Evolutionary conservation across 2,329 filamentous ascomycete genomes (phyloP).

Genomic region (Lasiodiplodia gonubiensis): DNA sequence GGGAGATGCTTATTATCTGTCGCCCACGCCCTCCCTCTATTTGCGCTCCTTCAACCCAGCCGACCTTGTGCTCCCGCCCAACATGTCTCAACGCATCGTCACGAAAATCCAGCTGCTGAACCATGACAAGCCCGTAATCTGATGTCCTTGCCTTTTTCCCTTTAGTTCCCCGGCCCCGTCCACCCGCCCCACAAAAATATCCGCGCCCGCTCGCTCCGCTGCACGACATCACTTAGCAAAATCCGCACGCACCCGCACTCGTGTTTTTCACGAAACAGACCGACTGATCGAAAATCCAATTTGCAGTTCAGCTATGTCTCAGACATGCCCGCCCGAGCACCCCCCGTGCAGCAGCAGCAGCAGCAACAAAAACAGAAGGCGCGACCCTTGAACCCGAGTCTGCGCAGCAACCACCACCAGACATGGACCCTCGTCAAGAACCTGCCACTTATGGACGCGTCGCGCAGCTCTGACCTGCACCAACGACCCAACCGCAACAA

Average conservation of each 20-base stretch:
- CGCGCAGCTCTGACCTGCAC: neutral
- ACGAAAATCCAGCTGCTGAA: slow-evolving; percentile 17
- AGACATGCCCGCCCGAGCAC: neutral
- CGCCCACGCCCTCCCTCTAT: neutral
- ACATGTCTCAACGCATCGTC: slow-evolving; percentile 9
- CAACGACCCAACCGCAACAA: neutral
- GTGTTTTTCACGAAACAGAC: neutral
- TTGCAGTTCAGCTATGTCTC: slow-evolving; percentile 22
- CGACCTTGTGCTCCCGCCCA: neutral
- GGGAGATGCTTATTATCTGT: slow-evolving; percentile 7
- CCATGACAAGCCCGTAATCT: slow-evolving; percentile 16
- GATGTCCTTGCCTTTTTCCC: slow-evolving; percentile 8
- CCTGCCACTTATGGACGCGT: slow-evolving; percentile 1
- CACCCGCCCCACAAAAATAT: neutral
- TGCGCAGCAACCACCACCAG: neutral
- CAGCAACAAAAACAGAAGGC: neutral
- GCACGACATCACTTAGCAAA: neutral
- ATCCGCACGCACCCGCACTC: neutral
- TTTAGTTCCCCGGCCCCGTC: neutral
- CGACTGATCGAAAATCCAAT: slow-evolving; percentile 6
- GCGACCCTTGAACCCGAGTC: neutral
- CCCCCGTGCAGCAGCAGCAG: neutral
- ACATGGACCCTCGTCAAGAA: slow-evolving; percentile 10
- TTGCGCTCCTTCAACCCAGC: neutral
- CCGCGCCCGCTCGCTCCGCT: neutral